Percentiles rank a stretch among this genome's conserved stretches.
These are phyloP conservation scores for Annona squamosa DNA, from an alignment of 164 flowering plant genomes.

Conservation along the genomic window DNA sequence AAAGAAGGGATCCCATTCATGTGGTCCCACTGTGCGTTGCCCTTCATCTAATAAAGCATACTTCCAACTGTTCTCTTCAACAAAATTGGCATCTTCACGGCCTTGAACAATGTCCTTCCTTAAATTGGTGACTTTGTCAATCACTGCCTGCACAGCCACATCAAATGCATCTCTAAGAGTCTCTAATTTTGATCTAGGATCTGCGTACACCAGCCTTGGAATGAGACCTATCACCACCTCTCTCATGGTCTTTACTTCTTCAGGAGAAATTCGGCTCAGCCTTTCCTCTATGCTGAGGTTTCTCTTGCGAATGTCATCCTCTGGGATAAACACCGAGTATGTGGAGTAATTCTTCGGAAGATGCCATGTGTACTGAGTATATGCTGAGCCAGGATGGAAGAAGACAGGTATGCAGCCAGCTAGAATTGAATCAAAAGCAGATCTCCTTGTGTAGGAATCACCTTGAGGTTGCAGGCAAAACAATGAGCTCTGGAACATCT, in stretches of 20 bases:
- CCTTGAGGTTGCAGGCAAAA: conserved; percentile 96
- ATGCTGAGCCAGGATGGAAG: conserved; percentile 90
- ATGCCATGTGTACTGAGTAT: conserved; percentile 93
- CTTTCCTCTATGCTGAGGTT: conserved; percentile 70
- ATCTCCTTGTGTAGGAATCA: conserved; percentile 82
- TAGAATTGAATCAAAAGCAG: conserved; percentile 85
- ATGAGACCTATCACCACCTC: conserved; percentile 78
- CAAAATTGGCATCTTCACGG: conserved; percentile 46
- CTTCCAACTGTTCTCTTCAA: conserved; percentile 91
- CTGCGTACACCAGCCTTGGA: conserved; percentile 74
- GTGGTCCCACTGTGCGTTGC: conserved; percentile 60
- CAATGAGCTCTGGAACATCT: conserved; percentile 83
- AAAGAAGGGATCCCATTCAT: conserved; percentile 96
- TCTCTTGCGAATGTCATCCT: conserved; percentile 67
- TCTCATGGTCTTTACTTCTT: conserved; percentile 74
- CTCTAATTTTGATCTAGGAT: conserved; percentile 81
- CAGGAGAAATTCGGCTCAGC: conserved; percentile 49
- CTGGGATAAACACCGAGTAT: conserved; percentile 88
- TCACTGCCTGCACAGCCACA: conserved; percentile 73
- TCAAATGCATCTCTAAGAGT: conserved; percentile 91
- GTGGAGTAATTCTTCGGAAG: conserved; percentile 68
- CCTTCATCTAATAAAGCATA: conserved; percentile 81
- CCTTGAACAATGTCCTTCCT: conserved; percentile 72
- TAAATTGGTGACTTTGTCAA: conserved; percentile 67
- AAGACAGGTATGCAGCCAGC: conserved; percentile 97